Conservation (phyloP, 2,329 filamentous ascomycete genomes). For the Endoconidiophora laricicola region DNA sequence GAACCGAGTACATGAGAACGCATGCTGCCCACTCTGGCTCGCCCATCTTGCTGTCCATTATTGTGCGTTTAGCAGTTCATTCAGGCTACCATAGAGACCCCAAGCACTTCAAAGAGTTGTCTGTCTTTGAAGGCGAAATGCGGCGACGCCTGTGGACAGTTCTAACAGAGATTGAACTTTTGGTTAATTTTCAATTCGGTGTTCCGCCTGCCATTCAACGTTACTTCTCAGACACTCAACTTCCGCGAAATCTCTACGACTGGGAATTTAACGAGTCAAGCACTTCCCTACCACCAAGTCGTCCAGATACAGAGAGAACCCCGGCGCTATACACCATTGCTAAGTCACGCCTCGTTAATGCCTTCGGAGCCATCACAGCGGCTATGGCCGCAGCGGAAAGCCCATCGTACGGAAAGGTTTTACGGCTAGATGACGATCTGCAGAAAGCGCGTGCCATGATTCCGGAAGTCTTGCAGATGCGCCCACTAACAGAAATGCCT, state of each 20-base stretch:
- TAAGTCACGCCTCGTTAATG: constrained; percentile 16
- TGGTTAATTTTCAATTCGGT: constrained; percentile 36
- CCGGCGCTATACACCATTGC: constrained; percentile 26
- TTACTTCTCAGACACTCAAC: constrained; percentile 29
- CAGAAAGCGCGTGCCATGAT: constrained; percentile 23
- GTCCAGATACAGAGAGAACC: constrained; percentile 27
- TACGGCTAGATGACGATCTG: constrained; percentile 25
- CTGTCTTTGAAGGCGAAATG: constrained; percentile 33
- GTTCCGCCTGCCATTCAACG: constrained; percentile 33
- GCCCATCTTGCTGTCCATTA: constrained; percentile 17
- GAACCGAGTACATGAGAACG: constrained; percentile 17
- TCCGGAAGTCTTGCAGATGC: constrained; percentile 25
- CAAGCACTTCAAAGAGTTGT: constrained; percentile 29
- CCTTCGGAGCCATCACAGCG: constrained; percentile 16
- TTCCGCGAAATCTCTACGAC: constrained; percentile 31
- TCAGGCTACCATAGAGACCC: constrained; percentile 45
- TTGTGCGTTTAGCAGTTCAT: constrained; percentile 28
- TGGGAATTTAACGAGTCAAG: constrained; percentile 34
- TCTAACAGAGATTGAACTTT: constrained; percentile 35
- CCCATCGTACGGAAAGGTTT: constrained; percentile 22
- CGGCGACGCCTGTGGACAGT: constrained; percentile 39
- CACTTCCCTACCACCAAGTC: constrained; percentile 25
- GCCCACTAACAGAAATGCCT: constrained; percentile 27
- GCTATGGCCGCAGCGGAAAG: constrained; percentile 12
- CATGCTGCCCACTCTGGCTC: constrained; percentile 17